Evolutionary conservation across 192 early-diverging fungal species (phyloP).

Genomic region (Globomyces pollinis-pini): DNA sequence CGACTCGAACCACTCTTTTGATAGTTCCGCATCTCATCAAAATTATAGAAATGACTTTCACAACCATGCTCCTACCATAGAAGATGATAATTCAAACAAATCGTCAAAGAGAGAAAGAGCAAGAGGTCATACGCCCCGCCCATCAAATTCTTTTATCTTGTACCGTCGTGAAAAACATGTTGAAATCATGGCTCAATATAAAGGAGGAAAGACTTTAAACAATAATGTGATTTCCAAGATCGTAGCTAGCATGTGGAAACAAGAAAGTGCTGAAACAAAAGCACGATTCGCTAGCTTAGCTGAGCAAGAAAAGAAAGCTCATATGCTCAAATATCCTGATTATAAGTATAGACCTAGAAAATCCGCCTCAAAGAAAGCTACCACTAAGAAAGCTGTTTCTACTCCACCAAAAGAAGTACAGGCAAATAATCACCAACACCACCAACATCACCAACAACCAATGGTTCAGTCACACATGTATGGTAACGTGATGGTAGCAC

Average conservation of each 20-base stretch:
- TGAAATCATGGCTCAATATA: conserved; percentile 32
- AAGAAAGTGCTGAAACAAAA: conserved; percentile 43
- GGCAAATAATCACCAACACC: too few species aligned
- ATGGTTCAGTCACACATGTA: background rate
- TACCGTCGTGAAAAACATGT: conserved; percentile 52
- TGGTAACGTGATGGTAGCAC: background rate
- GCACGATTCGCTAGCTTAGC: conserved; percentile 37
- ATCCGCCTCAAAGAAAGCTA: conserved; percentile 18
- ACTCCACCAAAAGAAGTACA: background rate
- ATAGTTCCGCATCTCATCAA: too few species aligned
- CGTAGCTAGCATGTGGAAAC: conserved; percentile 48
- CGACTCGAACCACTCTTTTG: too few species aligned
- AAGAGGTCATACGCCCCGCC: conserved; percentile 16
- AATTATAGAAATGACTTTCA: too few species aligned
- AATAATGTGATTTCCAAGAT: conserved; percentile 53
- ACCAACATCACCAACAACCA: conserved; percentile 2
- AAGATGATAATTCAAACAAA: background rate
- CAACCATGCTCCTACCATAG: background rate
- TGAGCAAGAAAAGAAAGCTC: conserved; percentile 41
- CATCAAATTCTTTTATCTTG: conserved; percentile 49
- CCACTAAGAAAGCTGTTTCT: conserved; percentile 2
- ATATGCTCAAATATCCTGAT: conserved; percentile 46
- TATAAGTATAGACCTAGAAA: conserved; percentile 55
- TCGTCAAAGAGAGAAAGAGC: background rate
- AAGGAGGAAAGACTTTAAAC: conserved; percentile 30